Evolutionary conservation across 2,329 filamentous ascomycete species (phyloP), one percentile per base, ranked within the genome.

Genomic region (Alternaria sp.): DNA sequence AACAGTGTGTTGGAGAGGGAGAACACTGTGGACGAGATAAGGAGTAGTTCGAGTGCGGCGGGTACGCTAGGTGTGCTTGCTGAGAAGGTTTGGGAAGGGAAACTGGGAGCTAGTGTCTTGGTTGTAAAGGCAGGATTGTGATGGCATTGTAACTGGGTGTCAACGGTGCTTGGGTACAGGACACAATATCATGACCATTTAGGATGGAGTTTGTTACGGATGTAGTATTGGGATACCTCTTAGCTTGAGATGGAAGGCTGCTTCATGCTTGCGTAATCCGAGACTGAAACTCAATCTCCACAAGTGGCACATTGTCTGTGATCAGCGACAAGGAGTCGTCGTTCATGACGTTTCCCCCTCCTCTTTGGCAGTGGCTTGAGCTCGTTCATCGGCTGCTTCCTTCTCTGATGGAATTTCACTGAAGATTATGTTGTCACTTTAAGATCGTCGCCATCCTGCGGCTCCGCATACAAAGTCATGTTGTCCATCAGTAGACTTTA

Each of bases 91-190:
- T 84, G 88, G 44, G 83, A 83, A 53, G 83, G 82, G 45, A 85
- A 84, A 12, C 78, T 91, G n/a, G 85, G 84, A 64, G 87, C 89
- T 0, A 92, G 90, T 75, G 79, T 93, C 27, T 80, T 93, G 54
- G 86, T 93, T 56, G 84, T 94, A 28, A 89, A 92, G 78, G 90
- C 89, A 25, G 74, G 72, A 30, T 28, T 60, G 22, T 60, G 22
- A 49, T 12, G 38, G 9, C 22, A n/a, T 34, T 16, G 27, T 43
- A 18, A 6, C 11, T 14, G 7, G 46, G 46, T 25, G 46, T 52
- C 50, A 16, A 12, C 12, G 36, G 20, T 49, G 18, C 18, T 41
- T 50, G 34, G 20, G 6, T 12, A 25, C 6, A 32, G 46, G 32
- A 36, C 18, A 25, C 18, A 20, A 4, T 34, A 34, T 14, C 45